Conservation (phyloP, 441 rosid species). For the Breynia disticha region DNA sequence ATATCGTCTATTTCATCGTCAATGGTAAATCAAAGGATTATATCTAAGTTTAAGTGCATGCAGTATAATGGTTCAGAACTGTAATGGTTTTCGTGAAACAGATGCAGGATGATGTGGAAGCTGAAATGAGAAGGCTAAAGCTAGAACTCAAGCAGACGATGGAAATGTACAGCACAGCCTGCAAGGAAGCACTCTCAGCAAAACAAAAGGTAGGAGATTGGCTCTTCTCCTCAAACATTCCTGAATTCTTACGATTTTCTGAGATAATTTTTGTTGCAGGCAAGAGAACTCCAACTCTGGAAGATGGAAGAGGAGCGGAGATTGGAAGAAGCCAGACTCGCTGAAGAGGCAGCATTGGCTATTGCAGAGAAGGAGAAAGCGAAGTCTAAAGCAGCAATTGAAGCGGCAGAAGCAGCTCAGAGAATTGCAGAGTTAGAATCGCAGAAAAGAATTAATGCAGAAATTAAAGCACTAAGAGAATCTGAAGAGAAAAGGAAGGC, state of each 20-base stretch:
- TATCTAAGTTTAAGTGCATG: not conserved
- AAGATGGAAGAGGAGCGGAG: slow-evolving; percentile 71
- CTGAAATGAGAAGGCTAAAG: slow-evolving; percentile 91
- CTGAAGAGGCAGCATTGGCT: slow-evolving; percentile 81
- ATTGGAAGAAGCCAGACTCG: slow-evolving; percentile 60
- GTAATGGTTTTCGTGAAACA: not conserved
- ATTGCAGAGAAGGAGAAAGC: slow-evolving; percentile 75
- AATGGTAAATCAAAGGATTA: slow-evolving; percentile 28
- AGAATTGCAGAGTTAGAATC: slow-evolving; percentile 75
- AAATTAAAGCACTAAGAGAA: slow-evolving; percentile 69
- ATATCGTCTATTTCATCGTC: slow-evolving; percentile 30
- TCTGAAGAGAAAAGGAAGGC: slow-evolving; percentile 63
- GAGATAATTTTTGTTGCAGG: slow-evolving; percentile 28
- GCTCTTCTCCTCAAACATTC: not conserved
- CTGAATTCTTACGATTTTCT: slow-evolving; percentile 2
- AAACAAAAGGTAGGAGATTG: slow-evolving; percentile 47
- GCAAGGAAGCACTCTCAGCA: slow-evolving; percentile 93
- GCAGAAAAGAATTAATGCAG: slow-evolving; percentile 57
- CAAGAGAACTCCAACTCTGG: slow-evolving; percentile 72
- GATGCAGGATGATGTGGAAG: slow-evolving; percentile 74
- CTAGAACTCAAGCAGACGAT: slow-evolving; percentile 91
- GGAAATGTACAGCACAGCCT: slow-evolving; percentile 90
- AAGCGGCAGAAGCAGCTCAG: slow-evolving; percentile 86
- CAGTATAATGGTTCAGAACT: not conserved
- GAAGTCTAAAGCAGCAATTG: slow-evolving; percentile 70